Percentiles rank a stretch among this genome's conserved stretches.
Conservation (phyloP, 305 asterid genomes). For the Rubia peregrina region DNA sequence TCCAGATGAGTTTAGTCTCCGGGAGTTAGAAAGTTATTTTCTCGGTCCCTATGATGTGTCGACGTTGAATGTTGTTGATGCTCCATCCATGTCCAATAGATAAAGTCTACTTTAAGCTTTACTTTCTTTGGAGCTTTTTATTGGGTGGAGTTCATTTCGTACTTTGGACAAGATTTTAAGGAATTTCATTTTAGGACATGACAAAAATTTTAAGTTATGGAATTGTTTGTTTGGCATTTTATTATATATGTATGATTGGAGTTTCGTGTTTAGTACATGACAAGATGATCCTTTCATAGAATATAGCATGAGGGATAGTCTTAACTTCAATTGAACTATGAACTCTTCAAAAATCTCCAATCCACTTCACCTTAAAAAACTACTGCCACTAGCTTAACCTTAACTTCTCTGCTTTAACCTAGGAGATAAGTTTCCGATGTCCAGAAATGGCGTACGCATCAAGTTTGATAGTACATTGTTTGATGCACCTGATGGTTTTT, state of each 20-base stretch:
- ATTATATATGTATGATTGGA: too few relatives aligned
- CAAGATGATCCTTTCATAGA: too few relatives aligned
- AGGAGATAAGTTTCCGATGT: slow-evolving; percentile 43
- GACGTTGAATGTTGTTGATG: background rate
- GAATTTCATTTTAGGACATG: background rate
- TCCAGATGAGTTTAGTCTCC: background rate
- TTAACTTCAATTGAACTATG: background rate
- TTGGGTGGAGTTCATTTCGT: background rate
- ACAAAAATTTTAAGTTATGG: background rate
- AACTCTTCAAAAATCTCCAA: background rate
- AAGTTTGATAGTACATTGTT: slow-evolving; percentile 15
- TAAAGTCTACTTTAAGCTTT: background rate
- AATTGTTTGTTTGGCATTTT: background rate
- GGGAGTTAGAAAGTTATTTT: background rate
- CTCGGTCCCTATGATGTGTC: background rate
- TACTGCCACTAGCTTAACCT: slow-evolving; percentile 15
- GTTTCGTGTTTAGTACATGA: too few relatives aligned
- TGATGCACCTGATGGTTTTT: slow-evolving; percentile 17
- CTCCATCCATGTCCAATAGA: background rate
- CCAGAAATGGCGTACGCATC: slow-evolving; percentile 38
- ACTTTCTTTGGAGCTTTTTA: background rate
- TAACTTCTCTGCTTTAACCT: slow-evolving; percentile 21
- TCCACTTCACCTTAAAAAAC: slow-evolving; percentile 7
- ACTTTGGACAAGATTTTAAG: background rate
- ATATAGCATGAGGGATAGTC: background rate